Evolutionary conservation across 306 rosid species (phyloP).

Genomic region (Fragaria nilgerrensis): DNA sequence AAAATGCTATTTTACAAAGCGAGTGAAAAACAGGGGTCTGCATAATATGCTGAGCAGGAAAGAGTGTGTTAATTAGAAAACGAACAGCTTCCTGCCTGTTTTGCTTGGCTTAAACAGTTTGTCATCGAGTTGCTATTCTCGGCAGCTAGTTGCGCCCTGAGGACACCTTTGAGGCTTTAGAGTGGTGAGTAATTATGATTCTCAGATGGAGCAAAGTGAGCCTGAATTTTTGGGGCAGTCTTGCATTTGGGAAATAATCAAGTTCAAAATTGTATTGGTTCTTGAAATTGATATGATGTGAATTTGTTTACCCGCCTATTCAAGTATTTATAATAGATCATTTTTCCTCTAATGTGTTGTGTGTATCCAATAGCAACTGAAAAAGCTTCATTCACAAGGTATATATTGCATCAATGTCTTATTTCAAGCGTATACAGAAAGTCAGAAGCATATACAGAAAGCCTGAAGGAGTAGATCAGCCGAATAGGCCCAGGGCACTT

Average conservation of each 20-base stretch:
- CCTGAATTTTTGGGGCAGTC: constrained; percentile 69
- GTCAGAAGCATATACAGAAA: not conserved
- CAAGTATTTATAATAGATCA: constrained; percentile 8
- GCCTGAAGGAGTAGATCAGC: no score
- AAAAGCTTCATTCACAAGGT: not conserved
- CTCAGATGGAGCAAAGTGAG: constrained; percentile 47
- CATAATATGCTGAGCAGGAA: constrained; percentile 30
- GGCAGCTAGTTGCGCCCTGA: constrained; percentile 26
- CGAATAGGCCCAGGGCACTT: no score
- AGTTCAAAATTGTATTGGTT: constrained; percentile 27
- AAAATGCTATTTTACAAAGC: constrained; percentile 83
- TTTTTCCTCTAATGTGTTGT: not conserved
- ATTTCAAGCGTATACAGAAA: not conserved
- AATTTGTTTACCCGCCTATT: not conserved
- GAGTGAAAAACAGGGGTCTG: constrained; percentile 58
- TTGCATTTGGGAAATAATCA: constrained; percentile 35
- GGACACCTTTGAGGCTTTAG: constrained; percentile 8
- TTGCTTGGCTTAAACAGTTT: constrained; percentile 26
- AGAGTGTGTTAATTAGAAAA: not conserved
- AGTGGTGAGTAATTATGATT: constrained; percentile 20
- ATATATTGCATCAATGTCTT: not conserved
- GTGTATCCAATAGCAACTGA: not conserved
- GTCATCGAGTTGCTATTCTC: constrained; percentile 14
- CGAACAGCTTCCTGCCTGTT: constrained; percentile 36
- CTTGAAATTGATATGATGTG: constrained; percentile 23